Conservation (phyloP, 345 rosid genomes). For the Citrus australasica region DNA sequence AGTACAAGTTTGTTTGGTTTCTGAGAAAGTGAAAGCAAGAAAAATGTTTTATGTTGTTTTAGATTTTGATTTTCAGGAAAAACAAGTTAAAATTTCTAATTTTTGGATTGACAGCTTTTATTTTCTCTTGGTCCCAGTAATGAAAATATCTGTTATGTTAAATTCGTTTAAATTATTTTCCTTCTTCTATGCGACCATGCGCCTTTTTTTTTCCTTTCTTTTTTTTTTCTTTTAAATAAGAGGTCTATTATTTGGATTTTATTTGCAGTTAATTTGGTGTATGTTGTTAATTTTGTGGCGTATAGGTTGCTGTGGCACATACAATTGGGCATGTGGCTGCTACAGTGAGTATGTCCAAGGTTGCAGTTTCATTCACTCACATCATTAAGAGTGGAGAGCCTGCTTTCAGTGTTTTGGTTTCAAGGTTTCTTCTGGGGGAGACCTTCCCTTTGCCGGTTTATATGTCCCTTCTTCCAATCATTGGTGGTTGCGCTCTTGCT, state of each 20-base stretch:
- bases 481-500: constrained; percentile 99
- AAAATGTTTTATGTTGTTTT: neutral
- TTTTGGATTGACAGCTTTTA: neutral
- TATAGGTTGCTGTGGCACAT: constrained; percentile 96
- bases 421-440: constrained; percentile 87
- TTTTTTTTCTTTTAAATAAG: neutral
- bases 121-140: neutral
- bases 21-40: constrained; percentile 22
- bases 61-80: neutral
- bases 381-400: constrained; percentile 99
- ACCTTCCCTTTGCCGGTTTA: constrained; percentile 76
- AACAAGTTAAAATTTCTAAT: neutral
- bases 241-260: constrained; percentile 1
- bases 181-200: neutral
- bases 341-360: constrained; percentile 99
- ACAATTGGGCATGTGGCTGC: constrained; percentile 99
- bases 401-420: constrained; percentile 93
- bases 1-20: constrained; percentile 41
- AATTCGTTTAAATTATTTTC: neutral
- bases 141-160: neutral
- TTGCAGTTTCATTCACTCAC: constrained; percentile 99
- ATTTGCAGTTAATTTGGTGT: neutral
- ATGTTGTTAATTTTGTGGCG: constrained; percentile 7
- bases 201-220: too few species aligned
- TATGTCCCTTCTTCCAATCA: constrained; percentile 82